Evolutionary conservation across 2,329 filamentous ascomycete species (phyloP).

Genomic region (Trichophyton simii): DNA sequence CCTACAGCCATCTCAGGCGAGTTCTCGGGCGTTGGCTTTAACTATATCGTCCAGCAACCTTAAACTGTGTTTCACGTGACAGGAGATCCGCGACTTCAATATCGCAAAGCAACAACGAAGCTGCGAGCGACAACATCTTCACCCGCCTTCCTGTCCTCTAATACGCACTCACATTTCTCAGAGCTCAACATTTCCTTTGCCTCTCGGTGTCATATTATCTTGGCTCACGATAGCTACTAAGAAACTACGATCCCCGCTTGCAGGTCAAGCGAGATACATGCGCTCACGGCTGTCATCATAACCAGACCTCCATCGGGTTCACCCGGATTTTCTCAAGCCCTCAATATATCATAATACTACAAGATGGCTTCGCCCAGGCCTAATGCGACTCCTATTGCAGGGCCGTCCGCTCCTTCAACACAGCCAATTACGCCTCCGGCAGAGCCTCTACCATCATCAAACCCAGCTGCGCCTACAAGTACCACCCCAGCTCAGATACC

Average conservation of each 20-base stretch:
- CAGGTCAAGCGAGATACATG: background rate
- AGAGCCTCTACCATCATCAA: slow-evolving; percentile 14
- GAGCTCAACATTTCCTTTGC: background rate
- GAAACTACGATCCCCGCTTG: background rate
- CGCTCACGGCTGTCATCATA: background rate
- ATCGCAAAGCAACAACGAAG: background rate
- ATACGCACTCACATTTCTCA: background rate
- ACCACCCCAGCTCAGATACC: slow-evolving; percentile 26
- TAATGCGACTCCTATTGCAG: slow-evolving; percentile 12
- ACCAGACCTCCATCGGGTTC: background rate
- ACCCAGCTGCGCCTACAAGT: slow-evolving; percentile 11
- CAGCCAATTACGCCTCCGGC: slow-evolving; percentile 31
- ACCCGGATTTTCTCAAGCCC: too few species aligned
- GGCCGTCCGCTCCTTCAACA: slow-evolving; percentile 19
- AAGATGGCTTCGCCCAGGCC: slow-evolving; percentile 11
- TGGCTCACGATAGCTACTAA: too few species aligned
- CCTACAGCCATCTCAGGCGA: background rate
- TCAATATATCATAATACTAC: background rate
- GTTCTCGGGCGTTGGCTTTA: background rate
- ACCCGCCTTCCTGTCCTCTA: too few species aligned
- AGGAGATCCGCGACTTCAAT: background rate
- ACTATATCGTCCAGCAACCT: too few species aligned
- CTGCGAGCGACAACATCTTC: background rate
- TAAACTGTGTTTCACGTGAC: background rate
- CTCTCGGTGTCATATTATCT: background rate